A percentile compares a stretch with the other conserved stretches of the same genome.
These are phyloP conservation scores for Lasiosphaeria hispida DNA, from an alignment of 495 filamentous ascomycete species.

Conservation along the genomic window DNA sequence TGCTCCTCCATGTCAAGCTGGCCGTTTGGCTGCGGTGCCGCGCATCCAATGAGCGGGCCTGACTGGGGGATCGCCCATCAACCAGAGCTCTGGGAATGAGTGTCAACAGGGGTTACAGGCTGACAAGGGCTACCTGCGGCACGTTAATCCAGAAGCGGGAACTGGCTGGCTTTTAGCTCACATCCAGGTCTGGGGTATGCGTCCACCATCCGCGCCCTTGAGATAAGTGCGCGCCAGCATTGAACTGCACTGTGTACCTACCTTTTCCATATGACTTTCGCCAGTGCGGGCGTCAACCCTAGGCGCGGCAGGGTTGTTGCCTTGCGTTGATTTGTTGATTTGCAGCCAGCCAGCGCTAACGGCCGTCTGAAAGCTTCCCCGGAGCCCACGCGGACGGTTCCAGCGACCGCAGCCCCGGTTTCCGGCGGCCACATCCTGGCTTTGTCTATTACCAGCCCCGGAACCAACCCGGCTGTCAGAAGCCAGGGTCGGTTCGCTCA, in stretches of 20 bases:
- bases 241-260: constrained; percentile 3
- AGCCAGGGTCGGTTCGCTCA: too few relatives aligned
- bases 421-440: not conserved
- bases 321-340: not conserved
- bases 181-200: constrained; percentile 16
- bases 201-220: not conserved
- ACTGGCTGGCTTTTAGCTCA: constrained; percentile 12
- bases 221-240: not conserved
- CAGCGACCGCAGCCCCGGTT: not conserved
- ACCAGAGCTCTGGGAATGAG: constrained; percentile 20
- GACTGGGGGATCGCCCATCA: constrained; percentile 18
- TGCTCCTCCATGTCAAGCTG: not conserved
- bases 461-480: too few relatives aligned
- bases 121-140: constrained; percentile 16
- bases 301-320: not conserved
- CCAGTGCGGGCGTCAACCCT: not conserved
- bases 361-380: constrained; percentile 12
- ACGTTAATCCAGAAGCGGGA: constrained; percentile 10
- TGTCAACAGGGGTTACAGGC: constrained; percentile 13
- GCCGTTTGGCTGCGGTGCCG: constrained; percentile 3
- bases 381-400: constrained; percentile 7
- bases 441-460: not conserved
- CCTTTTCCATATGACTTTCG: not conserved
- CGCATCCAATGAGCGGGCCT: constrained; percentile 11
- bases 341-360: constrained; percentile 4